phyloP scores from a whole-genome alignment of 1,139 yeast species.

The Sugiyamaella paludigena region DNA sequence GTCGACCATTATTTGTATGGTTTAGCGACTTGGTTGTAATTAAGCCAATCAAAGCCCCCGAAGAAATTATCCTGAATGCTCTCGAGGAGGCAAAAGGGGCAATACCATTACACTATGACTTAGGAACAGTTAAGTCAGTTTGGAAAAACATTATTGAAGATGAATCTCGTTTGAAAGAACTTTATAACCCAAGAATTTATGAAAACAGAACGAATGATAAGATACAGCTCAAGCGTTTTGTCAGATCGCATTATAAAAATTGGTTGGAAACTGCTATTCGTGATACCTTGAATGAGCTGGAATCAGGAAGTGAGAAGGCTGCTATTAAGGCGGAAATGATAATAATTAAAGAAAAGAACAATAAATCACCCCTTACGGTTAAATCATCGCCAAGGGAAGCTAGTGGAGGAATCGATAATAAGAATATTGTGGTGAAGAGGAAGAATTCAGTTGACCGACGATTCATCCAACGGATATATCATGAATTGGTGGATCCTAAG shows the following conservation, averaged over 20 bases:
- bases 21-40: constrained; percentile 29
- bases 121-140: not conserved
- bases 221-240: not conserved
- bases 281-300: not conserved
- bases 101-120: not conserved
- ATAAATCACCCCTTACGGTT: too few species aligned
- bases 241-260: not conserved
- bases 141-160: constrained; percentile 10
- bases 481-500: constrained; percentile 16
- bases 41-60: constrained; percentile 16
- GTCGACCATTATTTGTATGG: constrained; percentile 25
- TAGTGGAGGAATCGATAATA: too few species aligned
- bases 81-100: not conserved
- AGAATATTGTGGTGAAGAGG: too few species aligned
- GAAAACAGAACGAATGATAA: not conserved
- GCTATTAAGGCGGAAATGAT: too few species aligned
- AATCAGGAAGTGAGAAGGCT: too few species aligned
- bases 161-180: constrained; percentile 2
- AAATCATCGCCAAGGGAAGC: too few species aligned
- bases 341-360: too few species aligned
- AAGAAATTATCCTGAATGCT: constrained; percentile 11
- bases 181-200: constrained; percentile 11
- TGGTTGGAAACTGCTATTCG: constrained; percentile 7
- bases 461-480: constrained; percentile 1
- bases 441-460: not conserved